These are phyloP conservation scores for Vigna hirtella DNA, from an alignment of 306 rosid species.

Conservation along the genomic window DNA sequence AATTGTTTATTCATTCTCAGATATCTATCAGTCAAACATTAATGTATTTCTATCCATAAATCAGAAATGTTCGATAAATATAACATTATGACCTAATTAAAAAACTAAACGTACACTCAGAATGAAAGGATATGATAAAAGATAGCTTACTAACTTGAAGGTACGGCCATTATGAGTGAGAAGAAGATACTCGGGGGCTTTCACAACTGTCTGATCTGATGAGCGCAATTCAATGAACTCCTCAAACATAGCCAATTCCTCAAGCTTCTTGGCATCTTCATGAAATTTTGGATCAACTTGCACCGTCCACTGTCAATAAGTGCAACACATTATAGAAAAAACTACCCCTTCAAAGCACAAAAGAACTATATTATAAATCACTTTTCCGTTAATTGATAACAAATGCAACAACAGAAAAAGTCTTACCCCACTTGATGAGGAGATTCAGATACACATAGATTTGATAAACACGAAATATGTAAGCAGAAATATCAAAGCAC, in stretches of 20 bases:
- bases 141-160: conserved; percentile 78
- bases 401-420: not conserved
- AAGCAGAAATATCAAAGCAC: conserved; percentile 20
- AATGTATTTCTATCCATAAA: not conserved
- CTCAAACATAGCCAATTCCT: conserved; percentile 90
- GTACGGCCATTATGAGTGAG: conserved; percentile 92
- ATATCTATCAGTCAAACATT: not conserved
- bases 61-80: not conserved
- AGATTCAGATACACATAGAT: conserved; percentile 2
- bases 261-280: conserved; percentile 82
- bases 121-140: conserved; percentile 35
- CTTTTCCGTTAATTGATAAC: conserved; percentile 4
- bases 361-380: conserved; percentile 10
- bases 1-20: not conserved
- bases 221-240: conserved; percentile 87
- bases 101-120: not conserved
- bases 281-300: conserved; percentile 89
- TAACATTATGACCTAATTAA: not conserved
- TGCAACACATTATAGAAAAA: conserved; percentile 41
- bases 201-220: conserved; percentile 73
- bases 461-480: not conserved
- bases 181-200: conserved; percentile 84
- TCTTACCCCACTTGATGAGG: not conserved
- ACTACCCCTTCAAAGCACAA: conserved; percentile 19
- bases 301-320: conserved; percentile 87